Evolutionary conservation across 306 rosid species (phyloP).

Genomic region (Prunus campanulata): DNA sequence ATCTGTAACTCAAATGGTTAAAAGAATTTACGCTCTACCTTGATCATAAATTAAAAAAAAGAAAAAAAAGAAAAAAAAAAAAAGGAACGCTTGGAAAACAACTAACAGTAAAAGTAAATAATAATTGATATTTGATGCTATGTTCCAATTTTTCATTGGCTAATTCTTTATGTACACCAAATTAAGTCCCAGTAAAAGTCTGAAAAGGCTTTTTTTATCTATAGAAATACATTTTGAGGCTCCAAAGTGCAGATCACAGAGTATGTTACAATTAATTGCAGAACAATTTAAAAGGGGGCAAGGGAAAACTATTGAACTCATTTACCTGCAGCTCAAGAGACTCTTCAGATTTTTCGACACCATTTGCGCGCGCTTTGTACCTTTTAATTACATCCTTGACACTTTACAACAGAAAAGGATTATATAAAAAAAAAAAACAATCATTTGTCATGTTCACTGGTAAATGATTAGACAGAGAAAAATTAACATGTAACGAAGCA

Average conservation of each 20-base stretch:
- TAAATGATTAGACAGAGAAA: background rate
- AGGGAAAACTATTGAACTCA: background rate
- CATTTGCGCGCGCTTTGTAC: conserved; percentile 19
- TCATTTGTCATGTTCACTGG: background rate
- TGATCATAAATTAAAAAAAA: too few species aligned
- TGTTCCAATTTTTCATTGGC: too few species aligned
- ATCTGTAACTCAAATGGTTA: too few species aligned
- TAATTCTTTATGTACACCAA: too few species aligned
- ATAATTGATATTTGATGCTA: too few species aligned
- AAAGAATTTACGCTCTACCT: too few species aligned
- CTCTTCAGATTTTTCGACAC: conserved; percentile 8
- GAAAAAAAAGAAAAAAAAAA: too few species aligned
- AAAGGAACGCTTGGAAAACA: too few species aligned
- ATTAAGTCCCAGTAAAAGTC: background rate
- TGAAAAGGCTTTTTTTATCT: background rate
- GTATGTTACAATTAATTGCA: background rate
- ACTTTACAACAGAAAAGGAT: conserved; percentile 16
- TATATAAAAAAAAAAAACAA: background rate
- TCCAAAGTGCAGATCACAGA: background rate
- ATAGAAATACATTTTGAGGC: background rate
- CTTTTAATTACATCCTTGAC: conserved; percentile 32
- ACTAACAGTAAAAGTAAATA: too few species aligned
- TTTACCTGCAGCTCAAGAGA: conserved; percentile 39
- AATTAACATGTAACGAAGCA: background rate
- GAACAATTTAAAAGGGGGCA: background rate